A percentile compares a stretch with the other conserved stretches of the same genome.
Evolutionary conservation across 108 stramenopile genomes (phyloP).

Genomic region (Stephanodiscus minutulus): DNA sequence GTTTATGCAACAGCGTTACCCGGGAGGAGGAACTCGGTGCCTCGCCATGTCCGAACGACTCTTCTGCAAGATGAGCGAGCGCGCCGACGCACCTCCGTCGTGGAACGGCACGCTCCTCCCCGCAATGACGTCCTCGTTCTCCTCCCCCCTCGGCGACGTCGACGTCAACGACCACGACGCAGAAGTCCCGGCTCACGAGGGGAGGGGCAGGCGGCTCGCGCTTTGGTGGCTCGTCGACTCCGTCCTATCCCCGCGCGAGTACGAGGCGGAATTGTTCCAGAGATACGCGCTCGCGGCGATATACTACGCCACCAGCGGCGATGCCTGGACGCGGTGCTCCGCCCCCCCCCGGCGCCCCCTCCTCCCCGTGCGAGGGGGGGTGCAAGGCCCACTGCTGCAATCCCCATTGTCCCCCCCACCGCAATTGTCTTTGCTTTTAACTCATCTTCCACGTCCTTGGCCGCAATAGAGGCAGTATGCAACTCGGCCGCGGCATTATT

Average conservation of each 20-base stretch:
- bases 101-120: neutral
- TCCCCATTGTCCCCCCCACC: constrained; percentile 67
- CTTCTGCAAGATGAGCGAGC: neutral
- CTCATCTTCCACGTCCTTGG: constrained; percentile 68
- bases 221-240: neutral
- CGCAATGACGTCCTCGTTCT: neutral
- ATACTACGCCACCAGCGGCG: constrained; percentile 49
- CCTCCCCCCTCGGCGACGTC: too few species aligned
- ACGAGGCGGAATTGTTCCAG: constrained; percentile 28
- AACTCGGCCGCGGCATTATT: constrained; percentile 71
- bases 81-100: neutral
- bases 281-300: constrained; percentile 62
- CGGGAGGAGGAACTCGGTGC: too few species aligned
- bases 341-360: too few species aligned
- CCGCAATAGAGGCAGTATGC: constrained; percentile 72
- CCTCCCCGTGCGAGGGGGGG: too few species aligned
- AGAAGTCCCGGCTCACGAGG: neutral
- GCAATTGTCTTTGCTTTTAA: constrained; percentile 68
- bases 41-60: constrained; percentile 4
- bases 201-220: neutral
- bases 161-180: neutral
- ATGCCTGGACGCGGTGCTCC: constrained; percentile 37
- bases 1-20: too few species aligned
- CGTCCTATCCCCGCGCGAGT: neutral
- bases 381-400: too few species aligned